phyloP scores from a whole-genome alignment of 306 rosid genomes.

The Quercus mongolica region DNA sequence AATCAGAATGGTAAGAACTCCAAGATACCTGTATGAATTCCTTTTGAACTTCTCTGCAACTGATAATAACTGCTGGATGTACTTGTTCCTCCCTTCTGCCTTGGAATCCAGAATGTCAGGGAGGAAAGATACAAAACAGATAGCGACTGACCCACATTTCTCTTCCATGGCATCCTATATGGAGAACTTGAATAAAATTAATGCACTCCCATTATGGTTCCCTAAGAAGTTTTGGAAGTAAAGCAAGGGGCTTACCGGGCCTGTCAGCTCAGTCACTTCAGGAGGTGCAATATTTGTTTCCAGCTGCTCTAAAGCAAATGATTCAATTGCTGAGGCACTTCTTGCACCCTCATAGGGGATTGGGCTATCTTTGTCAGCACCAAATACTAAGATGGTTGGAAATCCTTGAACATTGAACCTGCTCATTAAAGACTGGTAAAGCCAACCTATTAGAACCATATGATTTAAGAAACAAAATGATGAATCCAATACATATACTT shows the following conservation, averaged over 20 bases:
- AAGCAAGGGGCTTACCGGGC: constrained; percentile 53
- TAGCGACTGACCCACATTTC: constrained; percentile 91
- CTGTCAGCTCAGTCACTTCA: constrained; percentile 83
- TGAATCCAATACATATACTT: not conserved
- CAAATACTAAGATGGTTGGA: constrained; percentile 92
- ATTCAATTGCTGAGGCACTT: constrained; percentile 78
- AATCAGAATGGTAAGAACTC: not conserved
- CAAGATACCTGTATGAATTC: constrained; percentile 74
- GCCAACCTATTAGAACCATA: constrained; percentile 31
- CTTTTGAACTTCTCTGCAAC: constrained; percentile 92
- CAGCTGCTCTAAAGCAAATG: constrained; percentile 81
- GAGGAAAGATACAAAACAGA: constrained; percentile 93
- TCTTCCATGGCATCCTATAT: constrained; percentile 82
- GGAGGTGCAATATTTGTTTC: constrained; percentile 89
- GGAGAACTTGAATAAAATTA: constrained; percentile 6
- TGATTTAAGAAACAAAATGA: not conserved
- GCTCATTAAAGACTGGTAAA: constrained; percentile 90
- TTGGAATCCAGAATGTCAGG: constrained; percentile 97
- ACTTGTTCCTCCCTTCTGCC: constrained; percentile 92
- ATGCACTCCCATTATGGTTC: constrained; percentile 13
- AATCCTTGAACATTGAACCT: constrained; percentile 95
- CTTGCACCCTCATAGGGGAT: constrained; percentile 89
- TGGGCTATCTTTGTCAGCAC: constrained; percentile 94
- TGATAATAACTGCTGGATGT: constrained; percentile 70
- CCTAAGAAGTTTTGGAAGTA: constrained; percentile 2